Conservation (phyloP, 306 rosid genomes). For the Elaeagnus macrophylla region DNA sequence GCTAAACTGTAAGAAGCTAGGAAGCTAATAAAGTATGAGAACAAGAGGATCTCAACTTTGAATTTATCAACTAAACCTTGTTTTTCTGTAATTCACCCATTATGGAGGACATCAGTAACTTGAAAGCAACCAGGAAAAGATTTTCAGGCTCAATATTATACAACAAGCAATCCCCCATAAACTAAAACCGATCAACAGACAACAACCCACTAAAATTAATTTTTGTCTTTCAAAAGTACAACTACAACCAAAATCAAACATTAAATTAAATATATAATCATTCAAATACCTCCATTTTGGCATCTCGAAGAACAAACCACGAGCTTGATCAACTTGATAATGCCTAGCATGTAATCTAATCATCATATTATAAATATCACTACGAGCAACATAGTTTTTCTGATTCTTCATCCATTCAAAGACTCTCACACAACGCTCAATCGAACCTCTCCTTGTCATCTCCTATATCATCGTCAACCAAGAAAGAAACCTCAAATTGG, state of each 20-base stretch:
- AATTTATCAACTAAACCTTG: no score
- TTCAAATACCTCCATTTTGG: conserved; percentile 65
- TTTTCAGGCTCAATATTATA: no score
- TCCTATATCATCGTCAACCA: conserved; percentile 33
- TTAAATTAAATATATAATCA: not conserved
- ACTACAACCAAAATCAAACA: not conserved
- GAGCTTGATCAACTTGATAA: conserved; percentile 69
- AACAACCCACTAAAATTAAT: no score
- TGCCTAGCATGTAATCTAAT: conserved; percentile 81
- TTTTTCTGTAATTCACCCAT: no score
- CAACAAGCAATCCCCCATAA: no score
- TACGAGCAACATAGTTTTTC: conserved; percentile 72
- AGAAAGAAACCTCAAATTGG: not conserved
- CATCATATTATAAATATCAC: conserved; percentile 81
- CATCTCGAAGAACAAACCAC: conserved; percentile 96
- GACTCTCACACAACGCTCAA: conserved; percentile 60
- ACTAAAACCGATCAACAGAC: no score
- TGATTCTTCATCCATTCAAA: conserved; percentile 82
- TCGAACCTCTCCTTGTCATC: conserved; percentile 59
- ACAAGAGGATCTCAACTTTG: no score
- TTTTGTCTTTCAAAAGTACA: no score
- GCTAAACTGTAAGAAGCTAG: no score
- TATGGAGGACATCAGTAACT: no score
- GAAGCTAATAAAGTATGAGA: no score
- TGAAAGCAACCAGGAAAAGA: no score